Evolutionary conservation across 163 green algal genomes (phyloP).

Genomic region (Chlamydomonas reinhardtii): DNA sequence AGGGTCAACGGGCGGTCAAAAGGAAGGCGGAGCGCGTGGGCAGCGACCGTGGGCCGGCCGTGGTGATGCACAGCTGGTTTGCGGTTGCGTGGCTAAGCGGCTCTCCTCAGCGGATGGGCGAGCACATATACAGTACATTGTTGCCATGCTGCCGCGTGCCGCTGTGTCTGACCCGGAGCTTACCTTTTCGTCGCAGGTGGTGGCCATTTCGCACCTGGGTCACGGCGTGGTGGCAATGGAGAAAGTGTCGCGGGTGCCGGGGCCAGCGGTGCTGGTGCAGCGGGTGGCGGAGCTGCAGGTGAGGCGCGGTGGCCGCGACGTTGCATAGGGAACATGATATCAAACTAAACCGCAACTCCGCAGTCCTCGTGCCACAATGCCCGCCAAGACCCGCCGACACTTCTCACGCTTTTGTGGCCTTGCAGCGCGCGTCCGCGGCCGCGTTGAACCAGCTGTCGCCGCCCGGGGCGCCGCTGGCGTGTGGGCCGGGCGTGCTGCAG

Average conservation of each 20-base stretch:
- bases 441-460: background rate
- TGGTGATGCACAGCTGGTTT: background rate
- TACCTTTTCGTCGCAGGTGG: background rate
- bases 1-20: too few species aligned
- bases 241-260: conserved; percentile 53
- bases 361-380: too few species aligned
- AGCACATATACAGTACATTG: too few species aligned
- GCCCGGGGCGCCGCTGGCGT: conserved; percentile 1
- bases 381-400: too few species aligned
- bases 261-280: conserved; percentile 34
- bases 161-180: too few species aligned
- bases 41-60: background rate
- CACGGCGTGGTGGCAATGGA: conserved; percentile 61
- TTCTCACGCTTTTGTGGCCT: background rate
- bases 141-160: too few species aligned
- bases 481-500: conserved; percentile 10
- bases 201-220: conserved; percentile 52
- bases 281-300: conserved; percentile 57
- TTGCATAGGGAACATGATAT: too few species aligned
- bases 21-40: too few species aligned
- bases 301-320: background rate
- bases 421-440: conserved; percentile 18
- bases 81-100: background rate
- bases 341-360: too few species aligned
- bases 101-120: background rate